Evolutionary conservation across 2,329 filamentous ascomycete genomes (phyloP).

Genomic region (Penicillium griseofulvum): DNA sequence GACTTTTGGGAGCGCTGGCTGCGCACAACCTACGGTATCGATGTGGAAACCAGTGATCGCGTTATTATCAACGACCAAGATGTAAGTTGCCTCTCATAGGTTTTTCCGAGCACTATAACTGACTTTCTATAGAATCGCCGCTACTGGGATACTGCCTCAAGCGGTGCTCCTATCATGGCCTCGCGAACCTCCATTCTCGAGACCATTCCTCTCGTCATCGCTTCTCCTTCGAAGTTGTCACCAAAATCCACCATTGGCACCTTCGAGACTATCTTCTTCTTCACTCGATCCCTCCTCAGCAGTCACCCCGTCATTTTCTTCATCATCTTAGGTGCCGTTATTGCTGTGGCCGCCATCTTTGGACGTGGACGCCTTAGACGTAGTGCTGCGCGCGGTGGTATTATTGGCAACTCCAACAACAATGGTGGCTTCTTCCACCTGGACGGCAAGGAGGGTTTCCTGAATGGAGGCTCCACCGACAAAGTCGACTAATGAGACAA

Average conservation of each 20-base stretch:
- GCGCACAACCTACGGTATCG: conserved; percentile 88
- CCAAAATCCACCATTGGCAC: conserved; percentile 51
- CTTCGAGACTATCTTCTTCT: conserved; percentile 48
- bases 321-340: conserved; percentile 36
- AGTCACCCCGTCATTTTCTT: conserved; percentile 47
- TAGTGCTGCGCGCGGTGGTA: conserved; percentile 32
- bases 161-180: conserved; percentile 84
- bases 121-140: conserved; percentile 66
- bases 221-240: conserved; percentile 48
- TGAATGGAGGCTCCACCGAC: conserved; percentile 44
- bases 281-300: conserved; percentile 42
- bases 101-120: conserved; percentile 6
- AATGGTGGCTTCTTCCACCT: conserved; percentile 48
- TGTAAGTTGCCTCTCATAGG: conserved; percentile 56
- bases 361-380: conserved; percentile 34
- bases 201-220: conserved; percentile 59
- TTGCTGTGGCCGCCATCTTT: conserved; percentile 34
- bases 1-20: conserved; percentile 98
- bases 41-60: conserved; percentile 79
- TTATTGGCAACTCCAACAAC: conserved; percentile 35
- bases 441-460: conserved; percentile 49
- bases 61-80: conserved; percentile 98
- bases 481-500: conserved; percentile 46
- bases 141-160: conserved; percentile 92
- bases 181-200: conserved; percentile 89